Percentiles rank a stretch among this genome's conserved stretches.
Evolutionary conservation across 805 yeast species (phyloP).

Genomic region (Lipomyces sp.): DNA sequence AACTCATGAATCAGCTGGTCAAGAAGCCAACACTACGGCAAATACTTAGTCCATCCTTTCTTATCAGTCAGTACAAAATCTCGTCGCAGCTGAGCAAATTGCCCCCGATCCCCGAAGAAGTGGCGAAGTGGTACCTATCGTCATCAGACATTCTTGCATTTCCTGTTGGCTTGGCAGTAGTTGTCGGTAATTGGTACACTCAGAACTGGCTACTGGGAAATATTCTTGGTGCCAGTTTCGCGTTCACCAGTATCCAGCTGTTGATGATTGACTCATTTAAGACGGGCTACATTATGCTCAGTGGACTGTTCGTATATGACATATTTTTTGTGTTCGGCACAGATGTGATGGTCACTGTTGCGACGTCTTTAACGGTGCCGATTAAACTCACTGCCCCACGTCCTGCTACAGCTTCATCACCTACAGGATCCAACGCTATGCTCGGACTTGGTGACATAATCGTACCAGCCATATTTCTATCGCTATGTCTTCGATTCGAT

Average conservation of each 20-base stretch:
- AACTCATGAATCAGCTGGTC: slow-evolving; percentile 17
- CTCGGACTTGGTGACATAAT: slow-evolving; percentile 72
- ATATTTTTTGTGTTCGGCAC: slow-evolving; percentile 70
- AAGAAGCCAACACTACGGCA: slow-evolving; percentile 24
- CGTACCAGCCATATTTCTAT: slow-evolving; percentile 60
- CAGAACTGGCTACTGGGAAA: slow-evolving; percentile 57
- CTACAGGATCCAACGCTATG: slow-evolving; percentile 40
- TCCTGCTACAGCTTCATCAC: slow-evolving; percentile 28
- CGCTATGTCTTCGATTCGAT: slow-evolving; percentile 62
- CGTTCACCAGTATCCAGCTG: slow-evolving; percentile 51
- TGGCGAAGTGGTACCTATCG: slow-evolving; percentile 23
- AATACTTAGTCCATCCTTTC: slow-evolving; percentile 18
- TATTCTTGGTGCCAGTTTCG: slow-evolving; percentile 50
- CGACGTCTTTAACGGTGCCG: slow-evolving; percentile 60
- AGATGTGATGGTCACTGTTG: slow-evolving; percentile 66
- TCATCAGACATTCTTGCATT: slow-evolving; percentile 33
- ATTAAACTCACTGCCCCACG: slow-evolving; percentile 56
- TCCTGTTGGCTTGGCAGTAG: slow-evolving; percentile 35
- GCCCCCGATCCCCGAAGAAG: slow-evolving; percentile 27
- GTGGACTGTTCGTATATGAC: slow-evolving; percentile 63
- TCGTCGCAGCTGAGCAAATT: slow-evolving; percentile 20
- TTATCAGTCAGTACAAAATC: slow-evolving; percentile 17
- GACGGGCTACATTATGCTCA: slow-evolving; percentile 53
- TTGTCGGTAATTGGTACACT: slow-evolving; percentile 39
- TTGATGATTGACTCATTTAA: slow-evolving; percentile 53